Evolutionary conservation across 2,329 filamentous ascomycete genomes (phyloP).

Genomic region (Thermoascus crustaceus): DNA sequence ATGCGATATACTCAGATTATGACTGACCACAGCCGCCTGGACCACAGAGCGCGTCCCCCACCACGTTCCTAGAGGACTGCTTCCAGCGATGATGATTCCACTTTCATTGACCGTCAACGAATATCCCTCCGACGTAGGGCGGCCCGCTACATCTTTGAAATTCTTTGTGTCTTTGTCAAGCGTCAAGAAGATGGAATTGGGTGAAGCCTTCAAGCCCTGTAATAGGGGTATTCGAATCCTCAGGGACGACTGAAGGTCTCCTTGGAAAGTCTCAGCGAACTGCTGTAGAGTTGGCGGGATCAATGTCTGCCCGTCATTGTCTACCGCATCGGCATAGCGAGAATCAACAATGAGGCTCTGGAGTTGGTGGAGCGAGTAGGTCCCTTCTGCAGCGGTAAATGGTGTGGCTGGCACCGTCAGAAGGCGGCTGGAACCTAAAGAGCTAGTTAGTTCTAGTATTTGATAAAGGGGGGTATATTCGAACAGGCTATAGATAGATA

Average conservation of each 20-base stretch:
- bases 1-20: conserved; percentile 29
- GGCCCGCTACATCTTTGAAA: conserved; percentile 41
- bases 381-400: not conserved
- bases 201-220: conserved; percentile 11
- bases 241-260: conserved; percentile 25
- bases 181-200: conserved; percentile 39
- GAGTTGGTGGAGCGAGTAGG: not conserved
- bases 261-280: conserved; percentile 42
- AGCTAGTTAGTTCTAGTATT: too few relatives aligned
- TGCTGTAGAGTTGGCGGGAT: conserved; percentile 44
- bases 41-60: conserved; percentile 48
- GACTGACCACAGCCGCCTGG: conserved; percentile 41
- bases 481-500: too few relatives aligned
- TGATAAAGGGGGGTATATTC: too few relatives aligned
- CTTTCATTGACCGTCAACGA: conserved; percentile 33
- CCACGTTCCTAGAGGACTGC: conserved; percentile 46
- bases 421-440: not conserved
- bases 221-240: conserved; percentile 22
- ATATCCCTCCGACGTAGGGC: conserved; percentile 44
- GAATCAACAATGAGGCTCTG: conserved; percentile 39
- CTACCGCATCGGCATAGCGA: conserved; percentile 31
- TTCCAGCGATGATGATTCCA: conserved; percentile 41
- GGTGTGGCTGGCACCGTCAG: not conserved
- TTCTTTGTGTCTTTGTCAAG: conserved; percentile 31
- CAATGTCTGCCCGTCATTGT: conserved; percentile 42